Percentiles rank a stretch among this genome's conserved stretches.
Conservation (phyloP, 2,329 filamentous ascomycete genomes). For the Trichoderma polysporum region DNA sequence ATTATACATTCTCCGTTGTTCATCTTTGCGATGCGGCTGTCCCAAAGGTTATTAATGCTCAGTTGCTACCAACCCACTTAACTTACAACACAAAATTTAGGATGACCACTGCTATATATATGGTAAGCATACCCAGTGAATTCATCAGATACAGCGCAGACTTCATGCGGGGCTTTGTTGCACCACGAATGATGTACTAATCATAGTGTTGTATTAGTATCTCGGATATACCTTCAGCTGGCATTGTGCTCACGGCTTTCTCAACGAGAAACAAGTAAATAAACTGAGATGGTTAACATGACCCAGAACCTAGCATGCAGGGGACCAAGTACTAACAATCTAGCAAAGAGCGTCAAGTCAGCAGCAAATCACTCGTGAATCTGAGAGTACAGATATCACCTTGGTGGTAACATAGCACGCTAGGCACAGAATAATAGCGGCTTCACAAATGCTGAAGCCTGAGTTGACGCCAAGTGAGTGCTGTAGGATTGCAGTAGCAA, state of each 20-base stretch:
- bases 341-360: conserved; percentile 20
- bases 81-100: conserved; percentile 62
- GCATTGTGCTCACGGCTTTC: conserved; percentile 50
- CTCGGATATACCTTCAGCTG: background rate
- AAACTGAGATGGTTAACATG: conserved; percentile 36
- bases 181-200: conserved; percentile 58
- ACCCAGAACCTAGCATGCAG: background rate
- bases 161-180: conserved; percentile 49
- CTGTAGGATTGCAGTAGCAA: conserved; percentile 56
- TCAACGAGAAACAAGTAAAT: conserved; percentile 67
- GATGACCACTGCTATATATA: conserved; percentile 49
- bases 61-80: background rate
- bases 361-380: background rate
- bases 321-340: conserved; percentile 32
- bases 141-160: conserved; percentile 63
- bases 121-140: conserved; percentile 53
- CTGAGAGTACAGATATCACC: conserved; percentile 34
- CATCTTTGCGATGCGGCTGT: conserved; percentile 57
- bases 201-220: background rate
- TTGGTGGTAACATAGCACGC: conserved; percentile 64
- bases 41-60: background rate
- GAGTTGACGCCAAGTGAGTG: conserved; percentile 57
- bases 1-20: conserved; percentile 58
- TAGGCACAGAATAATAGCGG: conserved; percentile 60
- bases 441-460: conserved; percentile 51